A percentile compares a stretch with the other conserved stretches of the same genome.
These are phyloP conservation scores for Pisolithus marmoratus DNA, from an alignment of 768 basidiomycete species.

Conservation along the genomic window DNA sequence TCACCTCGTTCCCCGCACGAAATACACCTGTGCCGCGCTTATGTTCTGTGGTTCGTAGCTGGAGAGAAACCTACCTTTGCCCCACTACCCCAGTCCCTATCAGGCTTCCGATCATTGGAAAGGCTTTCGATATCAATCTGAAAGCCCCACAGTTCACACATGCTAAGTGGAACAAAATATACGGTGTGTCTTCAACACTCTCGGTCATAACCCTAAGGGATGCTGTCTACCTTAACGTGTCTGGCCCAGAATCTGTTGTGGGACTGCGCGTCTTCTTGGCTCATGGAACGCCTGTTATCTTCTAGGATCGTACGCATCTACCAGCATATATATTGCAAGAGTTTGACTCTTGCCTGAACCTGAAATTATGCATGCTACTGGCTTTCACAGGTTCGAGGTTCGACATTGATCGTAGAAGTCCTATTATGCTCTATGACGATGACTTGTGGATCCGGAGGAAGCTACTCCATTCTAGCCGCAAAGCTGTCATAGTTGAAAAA, in stretches of 20 bases:
- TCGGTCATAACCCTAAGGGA: neutral
- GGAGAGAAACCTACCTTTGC: neutral
- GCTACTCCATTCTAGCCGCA: conserved; percentile 6
- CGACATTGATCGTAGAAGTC: conserved; percentile 6
- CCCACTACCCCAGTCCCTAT: conserved; percentile 12
- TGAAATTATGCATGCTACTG: neutral
- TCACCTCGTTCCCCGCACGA: too few relatives aligned
- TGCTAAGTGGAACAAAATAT: neutral
- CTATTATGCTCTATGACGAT: conserved; percentile 9
- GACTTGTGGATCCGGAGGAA: conserved; percentile 11
- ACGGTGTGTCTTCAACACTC: neutral
- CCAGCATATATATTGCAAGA: neutral
- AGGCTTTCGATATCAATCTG: conserved; percentile 8
- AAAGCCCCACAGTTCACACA: neutral
- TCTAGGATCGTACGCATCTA: conserved; percentile 1
- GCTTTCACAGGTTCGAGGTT: conserved; percentile 3
- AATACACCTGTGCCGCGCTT: too few relatives aligned
- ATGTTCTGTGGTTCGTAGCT: too few relatives aligned
- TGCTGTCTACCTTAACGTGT: neutral
- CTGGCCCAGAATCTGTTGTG: conserved; percentile 2
- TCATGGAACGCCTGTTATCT: neutral
- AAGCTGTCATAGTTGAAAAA: neutral
- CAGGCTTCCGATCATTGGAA: conserved; percentile 11
- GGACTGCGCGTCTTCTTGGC: neutral
- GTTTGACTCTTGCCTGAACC: neutral